Conservation (phyloP, 2,329 filamentous ascomycete genomes). For the Fusarium austroafricanum region DNA sequence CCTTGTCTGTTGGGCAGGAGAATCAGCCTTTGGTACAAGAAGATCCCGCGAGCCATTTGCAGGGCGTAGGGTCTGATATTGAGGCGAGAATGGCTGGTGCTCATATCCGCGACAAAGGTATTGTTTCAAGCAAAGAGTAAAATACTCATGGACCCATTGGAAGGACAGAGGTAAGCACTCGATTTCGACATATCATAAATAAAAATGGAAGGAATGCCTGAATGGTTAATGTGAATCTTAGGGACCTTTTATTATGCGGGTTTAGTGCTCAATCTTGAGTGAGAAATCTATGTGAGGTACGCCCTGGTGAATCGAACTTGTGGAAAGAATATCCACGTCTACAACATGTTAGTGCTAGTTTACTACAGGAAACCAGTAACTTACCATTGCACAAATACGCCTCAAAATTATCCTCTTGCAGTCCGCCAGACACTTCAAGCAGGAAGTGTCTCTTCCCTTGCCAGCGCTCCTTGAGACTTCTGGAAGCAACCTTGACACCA, state of each 20-base stretch:
- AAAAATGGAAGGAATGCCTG: no score
- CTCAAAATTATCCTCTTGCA: constrained; percentile 86
- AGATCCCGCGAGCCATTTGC: constrained; percentile 49
- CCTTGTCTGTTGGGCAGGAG: constrained; percentile 7
- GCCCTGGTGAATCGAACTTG: constrained; percentile 96
- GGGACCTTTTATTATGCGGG: constrained; percentile 22
- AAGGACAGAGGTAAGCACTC: neutral
- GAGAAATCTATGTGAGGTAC: constrained; percentile 96
- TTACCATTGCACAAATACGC: constrained; percentile 80
- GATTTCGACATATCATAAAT: no score
- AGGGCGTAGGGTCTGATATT: constrained; percentile 42
- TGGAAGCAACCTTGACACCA: constrained; percentile 79
- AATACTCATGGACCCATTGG: neutral
- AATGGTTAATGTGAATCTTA: neutral
- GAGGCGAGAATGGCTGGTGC: constrained; percentile 37
- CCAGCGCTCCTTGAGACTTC: constrained; percentile 83
- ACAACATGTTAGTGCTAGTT: constrained; percentile 29
- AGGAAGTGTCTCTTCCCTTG: constrained; percentile 78
- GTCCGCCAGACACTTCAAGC: constrained; percentile 91
- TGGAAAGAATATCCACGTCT: constrained; percentile 96
- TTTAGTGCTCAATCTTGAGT: constrained; percentile 77
- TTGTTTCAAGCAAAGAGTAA: neutral
- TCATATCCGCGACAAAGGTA: constrained; percentile 22
- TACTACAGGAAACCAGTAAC: constrained; percentile 44
- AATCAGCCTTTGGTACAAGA: constrained; percentile 44